A percentile compares a stretch with the other conserved stretches of the same genome.
phyloP scores from a whole-genome alignment of 1,284 basidiomycete species.

The Macrocystidia cucumis region DNA sequence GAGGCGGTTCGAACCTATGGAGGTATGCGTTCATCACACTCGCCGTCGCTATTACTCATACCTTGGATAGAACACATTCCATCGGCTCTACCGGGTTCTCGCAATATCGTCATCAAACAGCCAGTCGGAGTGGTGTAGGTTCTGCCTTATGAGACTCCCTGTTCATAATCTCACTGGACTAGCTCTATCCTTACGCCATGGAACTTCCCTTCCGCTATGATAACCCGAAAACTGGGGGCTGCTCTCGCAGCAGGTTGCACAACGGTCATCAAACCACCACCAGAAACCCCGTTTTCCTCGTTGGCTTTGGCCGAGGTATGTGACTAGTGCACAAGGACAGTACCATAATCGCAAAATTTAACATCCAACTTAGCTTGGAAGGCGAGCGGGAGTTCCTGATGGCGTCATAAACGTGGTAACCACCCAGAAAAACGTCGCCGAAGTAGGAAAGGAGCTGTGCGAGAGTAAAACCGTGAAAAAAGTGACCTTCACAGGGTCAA shows the following conservation, averaged over 20 bases:
- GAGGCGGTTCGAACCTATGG: constrained; percentile 85
- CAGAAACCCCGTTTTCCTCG: constrained; percentile 93
- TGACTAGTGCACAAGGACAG: no score
- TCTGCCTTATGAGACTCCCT: background rate
- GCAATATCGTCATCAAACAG: constrained; percentile 93
- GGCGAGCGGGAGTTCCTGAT: constrained; percentile 86
- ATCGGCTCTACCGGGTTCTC: constrained; percentile 59
- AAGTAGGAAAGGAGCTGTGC: constrained; percentile 81
- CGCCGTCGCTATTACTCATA: background rate
- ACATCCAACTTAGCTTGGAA: constrained; percentile 48
- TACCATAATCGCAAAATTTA: no score
- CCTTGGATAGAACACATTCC: constrained; percentile 71
- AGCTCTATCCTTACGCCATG: constrained; percentile 78
- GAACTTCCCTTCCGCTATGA: constrained; percentile 96
- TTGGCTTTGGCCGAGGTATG: constrained; percentile 80
- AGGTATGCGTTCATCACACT: constrained; percentile 32
- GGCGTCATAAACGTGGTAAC: constrained; percentile 96
- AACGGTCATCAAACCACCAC: constrained; percentile 90
- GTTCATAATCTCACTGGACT: constrained; percentile 3
- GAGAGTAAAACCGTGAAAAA: constrained; percentile 75
- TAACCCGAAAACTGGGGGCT: constrained; percentile 83
- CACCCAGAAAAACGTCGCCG: constrained; percentile 72
- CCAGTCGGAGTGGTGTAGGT: constrained; percentile 57
- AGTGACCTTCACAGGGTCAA: constrained; percentile 93
- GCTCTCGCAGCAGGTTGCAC: constrained; percentile 96